Conservation (phyloP, 148 eudicot genomes). For the Drosera capensis region DNA sequence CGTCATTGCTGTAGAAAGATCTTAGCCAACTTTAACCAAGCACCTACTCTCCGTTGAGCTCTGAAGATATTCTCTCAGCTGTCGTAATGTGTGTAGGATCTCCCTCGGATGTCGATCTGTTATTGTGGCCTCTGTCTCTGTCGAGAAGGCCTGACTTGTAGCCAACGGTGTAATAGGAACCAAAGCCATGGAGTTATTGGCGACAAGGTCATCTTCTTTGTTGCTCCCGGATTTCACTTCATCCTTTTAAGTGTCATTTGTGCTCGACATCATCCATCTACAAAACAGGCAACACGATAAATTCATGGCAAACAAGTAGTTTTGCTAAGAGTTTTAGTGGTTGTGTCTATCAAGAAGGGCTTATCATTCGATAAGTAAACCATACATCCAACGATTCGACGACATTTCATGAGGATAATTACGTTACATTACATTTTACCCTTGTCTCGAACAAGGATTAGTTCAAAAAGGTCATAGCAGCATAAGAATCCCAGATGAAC, state of each 20-base stretch:
- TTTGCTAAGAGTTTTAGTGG: too few species aligned
- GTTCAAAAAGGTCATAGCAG: too few species aligned
- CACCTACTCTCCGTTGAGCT: conserved; percentile 26
- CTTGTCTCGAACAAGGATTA: too few species aligned
- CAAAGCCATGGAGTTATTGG: conserved; percentile 46
- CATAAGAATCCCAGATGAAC: too few species aligned
- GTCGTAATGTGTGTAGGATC: conserved; percentile 34
- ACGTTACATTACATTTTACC: too few species aligned
- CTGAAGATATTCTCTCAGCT: conserved; percentile 31
- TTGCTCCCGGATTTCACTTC: background rate
- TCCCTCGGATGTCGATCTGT: conserved; percentile 19
- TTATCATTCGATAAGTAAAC: too few species aligned
- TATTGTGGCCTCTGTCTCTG: background rate
- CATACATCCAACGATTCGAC: too few species aligned
- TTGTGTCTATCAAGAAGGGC: too few species aligned
- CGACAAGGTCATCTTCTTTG: conserved; percentile 4
- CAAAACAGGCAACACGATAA: background rate
- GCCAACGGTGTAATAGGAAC: conserved; percentile 17
- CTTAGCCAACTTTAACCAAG: conserved; percentile 24
- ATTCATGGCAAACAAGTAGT: too few species aligned
- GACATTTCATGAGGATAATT: too few species aligned
- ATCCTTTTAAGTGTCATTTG: conserved; percentile 4
- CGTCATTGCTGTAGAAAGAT: background rate
- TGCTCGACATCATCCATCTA: conserved; percentile 7
- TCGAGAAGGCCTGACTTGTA: conserved; percentile 8